These are phyloP conservation scores for Lachnellula willkommii DNA, from an alignment of 2,329 filamentous ascomycete species.

Conservation along the genomic window DNA sequence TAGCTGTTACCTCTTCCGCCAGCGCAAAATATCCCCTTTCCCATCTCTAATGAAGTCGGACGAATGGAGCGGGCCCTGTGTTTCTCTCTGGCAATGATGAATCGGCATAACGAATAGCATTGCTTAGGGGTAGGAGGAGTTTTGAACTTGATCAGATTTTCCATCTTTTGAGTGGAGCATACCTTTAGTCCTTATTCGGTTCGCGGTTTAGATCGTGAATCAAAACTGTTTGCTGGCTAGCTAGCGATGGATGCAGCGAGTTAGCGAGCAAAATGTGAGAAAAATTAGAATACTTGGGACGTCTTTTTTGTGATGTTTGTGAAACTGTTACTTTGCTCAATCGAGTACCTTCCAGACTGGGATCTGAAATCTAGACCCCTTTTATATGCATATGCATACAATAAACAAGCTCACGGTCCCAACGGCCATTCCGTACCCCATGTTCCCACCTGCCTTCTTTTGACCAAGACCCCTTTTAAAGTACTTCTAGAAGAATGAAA, in stretches of 20 bases:
- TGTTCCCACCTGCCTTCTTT: too few relatives aligned
- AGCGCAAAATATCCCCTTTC: background rate
- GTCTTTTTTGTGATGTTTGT: background rate
- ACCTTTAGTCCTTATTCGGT: too few relatives aligned
- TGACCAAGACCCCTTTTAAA: too few relatives aligned
- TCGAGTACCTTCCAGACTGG: background rate
- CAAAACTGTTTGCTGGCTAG: background rate
- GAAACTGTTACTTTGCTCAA: background rate
- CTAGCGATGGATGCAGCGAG: background rate
- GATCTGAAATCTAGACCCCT: too few relatives aligned
- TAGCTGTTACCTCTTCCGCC: background rate
- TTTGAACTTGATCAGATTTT: background rate
- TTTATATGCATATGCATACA: too few relatives aligned
- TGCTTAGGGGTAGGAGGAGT: slow-evolving; percentile 22
- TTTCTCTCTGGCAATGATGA: background rate
- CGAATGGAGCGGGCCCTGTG: background rate
- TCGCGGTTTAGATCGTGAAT: too few relatives aligned
- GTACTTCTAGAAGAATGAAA: too few relatives aligned
- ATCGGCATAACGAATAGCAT: slow-evolving; percentile 15
- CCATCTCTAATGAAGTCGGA: background rate
- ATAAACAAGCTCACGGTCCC: too few relatives aligned
- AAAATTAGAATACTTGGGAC: background rate
- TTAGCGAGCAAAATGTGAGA: background rate
- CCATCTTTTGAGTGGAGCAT: background rate
- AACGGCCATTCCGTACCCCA: too few relatives aligned